These are phyloP conservation scores for Aspergillus saccharolyticus DNA, from an alignment of 495 filamentous ascomycete genomes.

Conservation along the genomic window DNA sequence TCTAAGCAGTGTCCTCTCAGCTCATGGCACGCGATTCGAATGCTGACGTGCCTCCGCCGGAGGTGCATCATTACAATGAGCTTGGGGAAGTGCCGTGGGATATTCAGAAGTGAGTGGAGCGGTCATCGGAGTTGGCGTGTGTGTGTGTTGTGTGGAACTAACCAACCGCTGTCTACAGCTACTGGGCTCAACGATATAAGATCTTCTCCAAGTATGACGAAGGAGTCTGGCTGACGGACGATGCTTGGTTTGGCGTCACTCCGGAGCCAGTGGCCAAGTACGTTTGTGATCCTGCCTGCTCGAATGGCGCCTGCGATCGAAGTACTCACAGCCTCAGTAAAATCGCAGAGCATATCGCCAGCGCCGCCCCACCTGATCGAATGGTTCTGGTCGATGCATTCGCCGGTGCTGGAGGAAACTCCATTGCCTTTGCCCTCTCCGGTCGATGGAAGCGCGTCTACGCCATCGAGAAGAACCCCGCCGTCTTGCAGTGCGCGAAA, in stretches of 20 bases:
- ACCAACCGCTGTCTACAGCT: slow-evolving; percentile 45
- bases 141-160: neutral
- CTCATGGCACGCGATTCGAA: slow-evolving; percentile 29
- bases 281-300: slow-evolving; percentile 10
- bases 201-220: slow-evolving; percentile 80
- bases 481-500: slow-evolving; percentile 78
- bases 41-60: slow-evolving; percentile 34
- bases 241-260: slow-evolving; percentile 94
- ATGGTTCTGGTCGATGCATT: slow-evolving; percentile 77
- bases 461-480: slow-evolving; percentile 77
- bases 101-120: slow-evolving; percentile 59
- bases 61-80: slow-evolving; percentile 59
- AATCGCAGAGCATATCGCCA: slow-evolving; percentile 69
- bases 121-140: neutral
- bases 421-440: slow-evolving; percentile 85
- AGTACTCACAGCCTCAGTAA: slow-evolving; percentile 44
- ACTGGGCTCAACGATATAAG: slow-evolving; percentile 79
- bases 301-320: neutral
- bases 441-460: slow-evolving; percentile 74
- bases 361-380: slow-evolving; percentile 45
- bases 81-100: slow-evolving; percentile 65
- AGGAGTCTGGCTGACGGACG: slow-evolving; percentile 83
- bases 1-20: too few species aligned
- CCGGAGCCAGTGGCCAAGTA: slow-evolving; percentile 86
- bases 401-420: slow-evolving; percentile 86